Base-by-base conservation (phyloP, 2,329 filamentous ascomycete species). In the Escovopsis sp. region DNA sequence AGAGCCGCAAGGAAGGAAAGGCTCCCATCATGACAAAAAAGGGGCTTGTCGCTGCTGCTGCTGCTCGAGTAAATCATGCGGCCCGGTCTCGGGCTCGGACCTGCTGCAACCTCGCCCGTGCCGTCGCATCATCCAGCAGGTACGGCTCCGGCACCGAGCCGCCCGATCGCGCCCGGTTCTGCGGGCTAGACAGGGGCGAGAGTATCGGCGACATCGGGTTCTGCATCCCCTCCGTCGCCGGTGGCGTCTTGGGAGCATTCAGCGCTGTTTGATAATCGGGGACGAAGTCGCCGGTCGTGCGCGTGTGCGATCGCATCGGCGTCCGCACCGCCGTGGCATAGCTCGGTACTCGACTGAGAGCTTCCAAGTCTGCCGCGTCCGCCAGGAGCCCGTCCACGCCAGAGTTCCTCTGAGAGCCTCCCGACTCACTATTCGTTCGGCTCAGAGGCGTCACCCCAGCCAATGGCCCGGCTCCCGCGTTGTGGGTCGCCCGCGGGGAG, bases 241-340 rank as follows among this genome's bases (percentile, higher is more conserved):
- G 60, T 2, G 67, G 63, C 11, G 68, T 66, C 15, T 53, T 52
- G 5, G 72, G 70, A 19, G 63, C 63, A 45, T 65, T 71, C 30
- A 70, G 57, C 1, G 72, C 76, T 3, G 76, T 68, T 37, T 68
- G 58, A 49, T 86, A 86, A 49, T 81, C 74, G 0, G 80, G 80
- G 5, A 83, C 64, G 11, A 55, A 55, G 5, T 60, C 53, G 23
- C 63, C 63, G 16, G 65, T 63, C 6, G 64, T 55, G 30, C 62
- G 63, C 33, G 60, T 65, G 12, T 63, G 63, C 25, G 66, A 63
- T 34, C 70, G 65, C 13, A 73, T 69, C 5, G 75, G 72, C 1
- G 76, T 72, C 42, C 71, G 72, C 18, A 85, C 72, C 0, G 81
- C 81, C 1, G 81, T 86, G 13, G 70, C 69, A 52, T 87, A 87